These are phyloP conservation scores for Cetradonia linearis DNA, from an alignment of 495 filamentous ascomycete species.

Conservation along the genomic window DNA sequence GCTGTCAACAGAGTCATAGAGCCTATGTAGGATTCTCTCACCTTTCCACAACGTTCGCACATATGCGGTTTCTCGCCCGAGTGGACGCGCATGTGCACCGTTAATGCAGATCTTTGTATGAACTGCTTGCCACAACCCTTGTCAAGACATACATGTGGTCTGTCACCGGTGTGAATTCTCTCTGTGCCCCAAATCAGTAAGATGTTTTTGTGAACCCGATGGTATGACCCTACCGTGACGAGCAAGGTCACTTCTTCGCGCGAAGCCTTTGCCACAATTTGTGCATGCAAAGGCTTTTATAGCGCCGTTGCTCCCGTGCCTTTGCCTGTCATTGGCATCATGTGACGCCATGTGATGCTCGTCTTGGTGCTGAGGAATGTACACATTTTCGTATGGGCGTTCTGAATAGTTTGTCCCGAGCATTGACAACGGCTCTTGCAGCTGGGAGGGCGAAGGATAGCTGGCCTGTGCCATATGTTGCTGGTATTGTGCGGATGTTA, in stretches of 20 bases:
- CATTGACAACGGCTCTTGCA: constrained; percentile 49
- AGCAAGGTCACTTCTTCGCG: constrained; percentile 85
- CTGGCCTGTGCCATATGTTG: constrained; percentile 49
- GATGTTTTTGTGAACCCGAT: constrained; percentile 9
- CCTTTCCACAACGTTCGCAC: constrained; percentile 96
- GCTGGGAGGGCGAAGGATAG: constrained; percentile 45
- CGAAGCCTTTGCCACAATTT: constrained; percentile 85
- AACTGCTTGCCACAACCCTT: constrained; percentile 90
- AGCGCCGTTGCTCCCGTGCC: constrained; percentile 39
- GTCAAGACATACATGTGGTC: constrained; percentile 88
- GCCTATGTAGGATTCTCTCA: constrained; percentile 31
- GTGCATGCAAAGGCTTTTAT: constrained; percentile 86
- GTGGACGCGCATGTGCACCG: constrained; percentile 89
- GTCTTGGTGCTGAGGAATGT: constrained; percentile 26
- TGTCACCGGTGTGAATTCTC: constrained; percentile 84
- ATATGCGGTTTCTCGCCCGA: constrained; percentile 97
- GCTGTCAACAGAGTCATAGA: constrained; percentile 24
- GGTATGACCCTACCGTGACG: constrained; percentile 64
- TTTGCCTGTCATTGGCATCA: constrained; percentile 30
- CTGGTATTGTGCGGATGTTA: constrained; percentile 47
- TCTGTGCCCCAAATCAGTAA: constrained; percentile 47
- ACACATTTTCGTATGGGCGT: constrained; percentile 26
- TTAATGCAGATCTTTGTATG: constrained; percentile 95
- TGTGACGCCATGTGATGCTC: constrained; percentile 27
- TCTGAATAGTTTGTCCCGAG: constrained; percentile 42